A percentile compares a stretch with the other conserved stretches of the same genome.
Conservation (phyloP, 306 rosid genomes). For the Cicer yamashitae region DNA sequence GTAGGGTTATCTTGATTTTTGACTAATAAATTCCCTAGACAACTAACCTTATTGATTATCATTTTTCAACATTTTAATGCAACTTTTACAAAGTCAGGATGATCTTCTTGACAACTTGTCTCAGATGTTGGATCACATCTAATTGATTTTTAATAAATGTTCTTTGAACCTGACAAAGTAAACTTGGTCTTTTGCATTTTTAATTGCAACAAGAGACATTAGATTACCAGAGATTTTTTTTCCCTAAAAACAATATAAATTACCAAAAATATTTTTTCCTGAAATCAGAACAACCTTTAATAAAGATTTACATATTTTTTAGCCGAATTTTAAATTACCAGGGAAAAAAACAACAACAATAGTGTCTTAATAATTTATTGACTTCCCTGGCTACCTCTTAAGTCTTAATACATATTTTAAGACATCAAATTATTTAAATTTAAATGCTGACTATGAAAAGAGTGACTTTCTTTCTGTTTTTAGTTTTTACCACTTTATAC, state of each 20-base stretch:
- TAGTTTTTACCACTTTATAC: background rate
- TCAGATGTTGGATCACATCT: background rate
- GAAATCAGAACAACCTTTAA: too few relatives aligned
- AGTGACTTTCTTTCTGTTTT: background rate
- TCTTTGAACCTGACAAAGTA: slow-evolving; percentile 10
- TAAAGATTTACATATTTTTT: too few relatives aligned
- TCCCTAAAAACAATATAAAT: background rate
- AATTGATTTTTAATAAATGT: background rate
- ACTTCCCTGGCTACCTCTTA: background rate
- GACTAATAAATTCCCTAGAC: background rate
- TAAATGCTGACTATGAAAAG: background rate
- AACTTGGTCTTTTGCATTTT: background rate
- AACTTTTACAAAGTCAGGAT: background rate
- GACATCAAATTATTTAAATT: background rate
- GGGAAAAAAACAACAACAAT: too few relatives aligned
- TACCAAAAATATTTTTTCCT: too few relatives aligned
- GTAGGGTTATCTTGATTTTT: background rate
- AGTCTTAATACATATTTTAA: slow-evolving; percentile 7
- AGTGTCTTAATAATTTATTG: background rate
- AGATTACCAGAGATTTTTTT: too few relatives aligned
- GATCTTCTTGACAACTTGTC: background rate
- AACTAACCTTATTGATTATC: background rate
- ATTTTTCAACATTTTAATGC: background rate
- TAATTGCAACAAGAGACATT: background rate
- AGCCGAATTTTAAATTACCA: too few relatives aligned